Evolutionary conservation across 2,329 filamentous ascomycete genomes (phyloP).

Genomic region (Ceratocystis variospora): DNA sequence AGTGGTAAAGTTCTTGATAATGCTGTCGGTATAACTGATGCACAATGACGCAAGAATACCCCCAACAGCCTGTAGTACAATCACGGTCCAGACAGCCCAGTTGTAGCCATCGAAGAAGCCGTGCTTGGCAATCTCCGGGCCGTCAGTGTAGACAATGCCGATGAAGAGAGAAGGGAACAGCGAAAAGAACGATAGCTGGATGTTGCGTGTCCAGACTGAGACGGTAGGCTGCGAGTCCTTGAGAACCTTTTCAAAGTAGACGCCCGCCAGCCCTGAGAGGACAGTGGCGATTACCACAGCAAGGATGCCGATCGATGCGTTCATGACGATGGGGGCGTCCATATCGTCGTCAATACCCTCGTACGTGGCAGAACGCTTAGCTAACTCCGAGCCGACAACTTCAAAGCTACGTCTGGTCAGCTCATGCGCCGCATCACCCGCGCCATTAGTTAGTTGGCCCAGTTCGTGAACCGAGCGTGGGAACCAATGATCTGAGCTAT

Average conservation of each 20-base stretch:
- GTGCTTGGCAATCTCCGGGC: conserved; percentile 63
- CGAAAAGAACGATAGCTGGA: conserved; percentile 89
- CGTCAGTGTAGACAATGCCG: conserved; percentile 77
- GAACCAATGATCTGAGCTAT: conserved; percentile 55
- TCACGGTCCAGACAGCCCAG: conserved; percentile 74
- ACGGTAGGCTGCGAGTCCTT: conserved; percentile 66
- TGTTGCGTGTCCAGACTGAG: conserved; percentile 86
- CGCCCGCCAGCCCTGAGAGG: conserved; percentile 71
- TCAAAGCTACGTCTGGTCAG: conserved; percentile 35
- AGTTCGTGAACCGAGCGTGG: conserved; percentile 68
- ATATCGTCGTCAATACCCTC: conserved; percentile 64
- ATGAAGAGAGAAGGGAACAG: conserved; percentile 78
- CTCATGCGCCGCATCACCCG: conserved; percentile 36
- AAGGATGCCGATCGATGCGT: conserved; percentile 58
- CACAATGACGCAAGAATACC: conserved; percentile 54
- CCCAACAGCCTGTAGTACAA: conserved; percentile 67
- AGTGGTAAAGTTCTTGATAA: conserved; percentile 85
- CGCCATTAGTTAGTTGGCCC: conserved; percentile 40
- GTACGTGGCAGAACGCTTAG: conserved; percentile 71
- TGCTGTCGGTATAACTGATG: conserved; percentile 44
- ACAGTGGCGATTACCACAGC: conserved; percentile 66
- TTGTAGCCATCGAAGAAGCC: conserved; percentile 96
- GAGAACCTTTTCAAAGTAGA: conserved; percentile 81
- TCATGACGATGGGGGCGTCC: conserved; percentile 28
- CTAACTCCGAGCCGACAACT: conserved; percentile 24